Evolutionary conservation across 257 asterid species (phyloP).

Genomic region (Solanum piurae): DNA sequence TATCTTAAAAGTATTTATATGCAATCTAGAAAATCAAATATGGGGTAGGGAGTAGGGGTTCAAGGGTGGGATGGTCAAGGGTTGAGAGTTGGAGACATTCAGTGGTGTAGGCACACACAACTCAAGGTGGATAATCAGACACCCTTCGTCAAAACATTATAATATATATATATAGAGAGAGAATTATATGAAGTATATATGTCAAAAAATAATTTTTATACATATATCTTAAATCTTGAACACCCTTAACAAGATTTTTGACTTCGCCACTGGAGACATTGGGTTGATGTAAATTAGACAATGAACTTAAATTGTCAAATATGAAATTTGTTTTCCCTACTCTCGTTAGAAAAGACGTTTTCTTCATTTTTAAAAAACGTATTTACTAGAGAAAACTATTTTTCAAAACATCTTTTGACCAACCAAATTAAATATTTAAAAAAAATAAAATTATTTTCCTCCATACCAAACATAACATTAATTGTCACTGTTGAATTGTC

Average conservation of each 20-base stretch:
- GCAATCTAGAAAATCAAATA: neutral
- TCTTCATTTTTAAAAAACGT: no score
- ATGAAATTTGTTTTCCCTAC: neutral
- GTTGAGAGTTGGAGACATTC: neutral
- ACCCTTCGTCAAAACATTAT: neutral
- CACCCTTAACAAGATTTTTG: fast-evolving
- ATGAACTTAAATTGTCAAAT: neutral
- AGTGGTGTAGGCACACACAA: no score
- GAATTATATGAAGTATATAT: no score
- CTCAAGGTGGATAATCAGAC: neutral
- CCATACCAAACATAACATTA: neutral
- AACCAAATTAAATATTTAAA: no score
- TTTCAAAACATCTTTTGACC: neutral
- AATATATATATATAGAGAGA: no score
- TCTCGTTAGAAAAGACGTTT: no score
- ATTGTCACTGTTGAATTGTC: no score
- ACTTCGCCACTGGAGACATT: fast-evolving
- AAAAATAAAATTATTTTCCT: no score
- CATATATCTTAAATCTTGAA: no score
- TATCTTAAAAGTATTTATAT: neutral
- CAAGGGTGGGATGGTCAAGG: neutral
- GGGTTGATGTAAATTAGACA: neutral
- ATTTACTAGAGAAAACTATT: neutral
- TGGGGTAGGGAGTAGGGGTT: neutral
- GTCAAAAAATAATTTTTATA: no score